These are phyloP conservation scores for Eucalyptus regnans DNA, from an alignment of 345 rosid genomes.

Conservation along the genomic window DNA sequence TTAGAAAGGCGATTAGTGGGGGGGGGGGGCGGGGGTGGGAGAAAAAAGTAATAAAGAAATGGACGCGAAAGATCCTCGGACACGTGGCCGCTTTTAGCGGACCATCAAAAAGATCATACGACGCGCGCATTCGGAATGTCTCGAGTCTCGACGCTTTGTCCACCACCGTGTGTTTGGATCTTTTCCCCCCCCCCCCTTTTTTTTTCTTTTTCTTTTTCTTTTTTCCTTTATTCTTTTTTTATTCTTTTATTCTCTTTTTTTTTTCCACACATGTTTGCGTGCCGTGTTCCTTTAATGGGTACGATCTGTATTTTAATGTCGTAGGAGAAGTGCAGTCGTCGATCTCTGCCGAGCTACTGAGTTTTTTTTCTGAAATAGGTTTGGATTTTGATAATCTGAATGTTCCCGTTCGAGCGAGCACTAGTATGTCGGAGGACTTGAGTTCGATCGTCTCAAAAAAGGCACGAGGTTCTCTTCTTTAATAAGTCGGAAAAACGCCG, in stretches of 20 bases:
- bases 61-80: neutral
- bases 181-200: neutral
- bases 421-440: neutral
- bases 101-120: neutral
- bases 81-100: constrained; percentile 2
- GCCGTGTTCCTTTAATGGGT: neutral
- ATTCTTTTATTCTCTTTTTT: too few species aligned
- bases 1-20: neutral
- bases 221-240: neutral
- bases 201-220: too few species aligned
- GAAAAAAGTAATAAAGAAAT: neutral
- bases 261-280: neutral
- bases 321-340: neutral
- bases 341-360: neutral
- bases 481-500: neutral
- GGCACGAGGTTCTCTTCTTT: neutral
- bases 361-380: neutral
- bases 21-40: too few species aligned
- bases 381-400: neutral
- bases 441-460: neutral
- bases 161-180: neutral
- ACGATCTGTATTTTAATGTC: neutral
- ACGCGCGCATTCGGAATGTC: neutral
- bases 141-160: neutral
- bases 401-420: neutral